phyloP scores from a whole-genome alignment of 768 basidiomycete species.

The Kockovaella imperatae region DNA sequence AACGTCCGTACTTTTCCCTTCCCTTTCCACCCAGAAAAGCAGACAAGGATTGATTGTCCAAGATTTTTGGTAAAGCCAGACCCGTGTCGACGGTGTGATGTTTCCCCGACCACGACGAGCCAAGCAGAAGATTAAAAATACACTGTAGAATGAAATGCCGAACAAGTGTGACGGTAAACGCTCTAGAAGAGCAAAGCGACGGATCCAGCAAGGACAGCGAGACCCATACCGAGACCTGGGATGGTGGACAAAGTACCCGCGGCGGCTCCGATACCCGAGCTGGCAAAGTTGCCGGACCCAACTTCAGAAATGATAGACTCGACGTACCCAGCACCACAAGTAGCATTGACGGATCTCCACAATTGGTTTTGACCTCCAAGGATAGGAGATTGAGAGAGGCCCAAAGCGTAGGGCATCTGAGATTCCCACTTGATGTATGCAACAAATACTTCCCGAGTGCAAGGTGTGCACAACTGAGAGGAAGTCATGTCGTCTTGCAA shows the following conservation, averaged over 20 bases:
- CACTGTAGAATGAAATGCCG: no score
- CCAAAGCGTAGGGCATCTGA: conserved; percentile 63
- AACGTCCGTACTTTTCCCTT: no score
- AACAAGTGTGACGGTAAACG: background rate
- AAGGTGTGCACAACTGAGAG: conserved; percentile 65
- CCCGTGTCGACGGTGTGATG: no score
- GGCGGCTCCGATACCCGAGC: conserved; percentile 4
- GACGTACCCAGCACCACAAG: conserved; percentile 64
- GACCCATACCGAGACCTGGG: conserved; percentile 3
- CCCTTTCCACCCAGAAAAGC: no score
- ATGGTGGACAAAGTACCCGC: conserved; percentile 9
- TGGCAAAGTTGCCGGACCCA: conserved; percentile 17
- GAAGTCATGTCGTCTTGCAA: conserved; percentile 52
- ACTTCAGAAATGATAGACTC: conserved; percentile 39
- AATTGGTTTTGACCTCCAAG: conserved; percentile 60
- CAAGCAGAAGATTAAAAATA: no score
- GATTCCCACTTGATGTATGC: conserved; percentile 72
- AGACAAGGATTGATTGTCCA: no score
- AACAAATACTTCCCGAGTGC: conserved; percentile 68
- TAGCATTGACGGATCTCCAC: conserved; percentile 56
- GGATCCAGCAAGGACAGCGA: conserved; percentile 15
- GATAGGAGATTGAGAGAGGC: conserved; percentile 59
- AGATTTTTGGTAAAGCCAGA: no score
- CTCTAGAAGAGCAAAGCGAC: conserved; percentile 16
- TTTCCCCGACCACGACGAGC: no score